Evolutionary conservation across 1,139 yeast species (phyloP).

Genomic region (Meyerozyma athensensis): DNA sequence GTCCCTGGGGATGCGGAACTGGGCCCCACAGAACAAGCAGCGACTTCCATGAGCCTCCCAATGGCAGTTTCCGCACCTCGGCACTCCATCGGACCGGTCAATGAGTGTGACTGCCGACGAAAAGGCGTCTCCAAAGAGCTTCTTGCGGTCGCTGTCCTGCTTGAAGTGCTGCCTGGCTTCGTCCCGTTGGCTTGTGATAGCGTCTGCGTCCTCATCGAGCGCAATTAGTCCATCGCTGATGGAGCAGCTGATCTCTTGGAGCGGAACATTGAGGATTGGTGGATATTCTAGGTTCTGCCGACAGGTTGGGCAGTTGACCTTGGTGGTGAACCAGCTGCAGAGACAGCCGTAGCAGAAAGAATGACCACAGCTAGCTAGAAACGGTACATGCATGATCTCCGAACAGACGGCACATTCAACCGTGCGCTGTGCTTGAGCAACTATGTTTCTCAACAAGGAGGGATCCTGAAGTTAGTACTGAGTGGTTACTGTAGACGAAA

Average conservation of each 20-base stretch:
- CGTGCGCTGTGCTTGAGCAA: constrained; percentile 22
- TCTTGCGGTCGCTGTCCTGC: constrained; percentile 29
- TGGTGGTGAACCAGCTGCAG: constrained; percentile 45
- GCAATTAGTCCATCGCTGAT: constrained; percentile 30
- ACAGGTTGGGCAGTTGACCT: constrained; percentile 53
- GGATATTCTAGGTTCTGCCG: constrained; percentile 36
- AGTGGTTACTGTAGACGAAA: neutral
- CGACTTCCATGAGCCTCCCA: constrained; percentile 68
- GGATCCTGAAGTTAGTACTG: constrained; percentile 17
- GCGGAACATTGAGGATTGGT: constrained; percentile 43
- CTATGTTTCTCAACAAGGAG: constrained; percentile 11
- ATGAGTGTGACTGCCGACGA: constrained; percentile 46
- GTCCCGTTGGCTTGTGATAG: constrained; percentile 18
- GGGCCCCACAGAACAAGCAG: constrained; percentile 53
- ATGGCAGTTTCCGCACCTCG: constrained; percentile 73
- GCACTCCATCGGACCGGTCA: constrained; percentile 71
- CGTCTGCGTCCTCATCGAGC: constrained; percentile 18
- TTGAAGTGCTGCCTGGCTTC: constrained; percentile 30
- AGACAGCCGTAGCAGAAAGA: constrained; percentile 47
- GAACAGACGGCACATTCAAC: constrained; percentile 43
- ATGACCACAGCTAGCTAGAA: constrained; percentile 40
- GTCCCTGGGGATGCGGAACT: constrained; percentile 28
- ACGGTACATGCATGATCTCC: constrained; percentile 43
- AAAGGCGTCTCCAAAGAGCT: constrained; percentile 48
- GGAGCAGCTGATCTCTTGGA: constrained; percentile 31